These are phyloP conservation scores for Diaporthe ilicicola DNA, from an alignment of 2,329 filamentous ascomycete genomes.

Conservation along the genomic window DNA sequence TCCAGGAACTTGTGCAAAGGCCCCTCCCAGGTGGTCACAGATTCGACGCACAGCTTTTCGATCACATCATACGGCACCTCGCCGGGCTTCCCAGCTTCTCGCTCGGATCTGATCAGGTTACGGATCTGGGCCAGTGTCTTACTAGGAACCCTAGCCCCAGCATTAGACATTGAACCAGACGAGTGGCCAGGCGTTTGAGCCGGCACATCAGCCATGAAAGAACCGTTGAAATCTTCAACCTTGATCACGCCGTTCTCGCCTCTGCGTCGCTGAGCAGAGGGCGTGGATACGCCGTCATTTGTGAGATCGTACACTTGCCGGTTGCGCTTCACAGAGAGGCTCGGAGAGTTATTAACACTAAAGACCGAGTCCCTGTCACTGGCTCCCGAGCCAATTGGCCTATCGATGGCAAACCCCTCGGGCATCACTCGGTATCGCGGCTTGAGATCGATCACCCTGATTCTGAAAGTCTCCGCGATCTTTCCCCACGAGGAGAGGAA, in stretches of 20 bases:
- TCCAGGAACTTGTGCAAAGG: conserved; percentile 60
- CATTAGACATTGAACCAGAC: neutral
- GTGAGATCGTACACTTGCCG: conserved; percentile 25
- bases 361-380: conserved; percentile 49
- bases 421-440: conserved; percentile 53
- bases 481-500: conserved; percentile 56
- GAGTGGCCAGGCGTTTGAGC: conserved; percentile 24
- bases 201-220: neutral
- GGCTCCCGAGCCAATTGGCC: conserved; percentile 41
- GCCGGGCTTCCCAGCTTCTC: conserved; percentile 65
- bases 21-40: conserved; percentile 64
- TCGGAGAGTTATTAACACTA: conserved; percentile 36
- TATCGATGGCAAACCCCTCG: conserved; percentile 38
- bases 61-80: conserved; percentile 69
- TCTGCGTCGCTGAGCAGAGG: conserved; percentile 29
- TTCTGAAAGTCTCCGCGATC: conserved; percentile 61
- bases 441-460: conserved; percentile 55
- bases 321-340: conserved; percentile 26
- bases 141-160: conserved; percentile 37
- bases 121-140: conserved; percentile 60
- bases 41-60: conserved; percentile 63
- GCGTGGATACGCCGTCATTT: conserved; percentile 16
- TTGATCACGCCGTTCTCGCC: conserved; percentile 37
- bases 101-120: conserved; percentile 61
- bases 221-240: conserved; percentile 34